phyloP scores from a whole-genome alignment of 495 filamentous ascomycete species.

The Bathelium albidoporum region DNA sequence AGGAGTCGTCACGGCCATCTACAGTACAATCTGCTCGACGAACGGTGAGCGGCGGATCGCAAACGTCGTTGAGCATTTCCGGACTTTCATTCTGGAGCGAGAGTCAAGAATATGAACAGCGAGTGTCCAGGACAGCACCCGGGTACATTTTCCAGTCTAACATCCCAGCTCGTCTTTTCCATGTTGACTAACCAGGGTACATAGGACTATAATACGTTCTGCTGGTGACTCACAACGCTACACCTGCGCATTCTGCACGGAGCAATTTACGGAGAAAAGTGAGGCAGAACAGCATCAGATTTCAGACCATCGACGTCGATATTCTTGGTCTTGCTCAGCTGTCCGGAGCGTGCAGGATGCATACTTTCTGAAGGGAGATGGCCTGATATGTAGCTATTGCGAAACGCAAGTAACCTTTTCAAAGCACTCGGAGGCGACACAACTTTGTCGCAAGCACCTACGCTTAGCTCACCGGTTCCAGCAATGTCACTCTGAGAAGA shows the following conservation, averaged over 20 bases:
- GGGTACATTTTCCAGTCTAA: not conserved
- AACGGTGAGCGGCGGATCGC: not conserved
- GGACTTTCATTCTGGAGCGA: not conserved
- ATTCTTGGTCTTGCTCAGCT: conserved; percentile 2
- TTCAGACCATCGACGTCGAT: not conserved
- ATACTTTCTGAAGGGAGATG: not conserved
- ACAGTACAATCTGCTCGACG: not conserved
- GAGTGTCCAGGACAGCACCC: not conserved
- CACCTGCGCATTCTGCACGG: not conserved
- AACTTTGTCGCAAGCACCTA: not conserved
- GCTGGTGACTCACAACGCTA: not conserved
- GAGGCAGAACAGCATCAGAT: not conserved
- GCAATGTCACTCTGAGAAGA: not conserved
- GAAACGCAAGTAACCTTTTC: not conserved
- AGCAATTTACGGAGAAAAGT: not conserved
- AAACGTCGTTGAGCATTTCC: not conserved
- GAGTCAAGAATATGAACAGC: not conserved
- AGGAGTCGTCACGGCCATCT: not conserved
- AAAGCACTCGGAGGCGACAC: not conserved
- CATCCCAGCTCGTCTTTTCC: not conserved
- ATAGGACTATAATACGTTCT: not conserved
- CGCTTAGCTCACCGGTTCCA: not conserved
- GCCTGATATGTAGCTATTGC: not conserved
- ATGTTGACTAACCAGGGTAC: not conserved
- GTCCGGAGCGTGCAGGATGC: not conserved